Conservation (phyloP, 1,284 basidiomycete species). For the Binderoboletus segoi region DNA sequence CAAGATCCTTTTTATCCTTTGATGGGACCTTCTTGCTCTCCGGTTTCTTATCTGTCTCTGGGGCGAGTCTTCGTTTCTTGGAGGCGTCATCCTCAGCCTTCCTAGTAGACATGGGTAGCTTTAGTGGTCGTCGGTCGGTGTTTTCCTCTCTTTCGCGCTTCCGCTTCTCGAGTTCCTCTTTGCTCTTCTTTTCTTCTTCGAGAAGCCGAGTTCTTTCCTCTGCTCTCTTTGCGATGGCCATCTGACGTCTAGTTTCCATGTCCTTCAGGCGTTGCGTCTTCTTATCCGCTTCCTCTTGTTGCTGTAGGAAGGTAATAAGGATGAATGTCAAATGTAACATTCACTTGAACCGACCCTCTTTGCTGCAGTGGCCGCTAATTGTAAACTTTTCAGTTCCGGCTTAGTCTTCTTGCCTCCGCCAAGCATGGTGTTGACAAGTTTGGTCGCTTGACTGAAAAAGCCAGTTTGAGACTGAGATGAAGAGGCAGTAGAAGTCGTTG, state of each 20-base stretch:
- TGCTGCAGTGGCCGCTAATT: slow-evolving; percentile 76
- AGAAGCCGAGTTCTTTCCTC: slow-evolving; percentile 67
- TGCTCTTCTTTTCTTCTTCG: slow-evolving; percentile 71
- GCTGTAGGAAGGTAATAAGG: slow-evolving; percentile 48
- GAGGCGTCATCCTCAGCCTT: slow-evolving; percentile 69
- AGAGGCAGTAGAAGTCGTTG: slow-evolving; percentile 52
- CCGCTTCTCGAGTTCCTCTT: slow-evolving; percentile 69
- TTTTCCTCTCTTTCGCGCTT: slow-evolving; percentile 77
- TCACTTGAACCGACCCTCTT: slow-evolving; percentile 66
- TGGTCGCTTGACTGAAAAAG: slow-evolving; percentile 68
- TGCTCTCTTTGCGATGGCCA: slow-evolving; percentile 71
- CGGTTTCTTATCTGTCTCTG: slow-evolving; percentile 58
- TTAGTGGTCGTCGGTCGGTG: slow-evolving; percentile 62
- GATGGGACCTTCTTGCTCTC: slow-evolving; percentile 59
- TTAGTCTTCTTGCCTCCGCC: slow-evolving; percentile 66
- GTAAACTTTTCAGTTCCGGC: slow-evolving; percentile 79
- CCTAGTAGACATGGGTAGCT: slow-evolving; percentile 45
- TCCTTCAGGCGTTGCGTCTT: slow-evolving; percentile 75
- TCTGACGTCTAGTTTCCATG: slow-evolving; percentile 76
- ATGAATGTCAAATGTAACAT: not conserved
- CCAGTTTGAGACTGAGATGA: slow-evolving; percentile 58
- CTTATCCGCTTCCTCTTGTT: slow-evolving; percentile 84
- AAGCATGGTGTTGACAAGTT: slow-evolving; percentile 62
- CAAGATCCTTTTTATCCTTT: slow-evolving; percentile 44
- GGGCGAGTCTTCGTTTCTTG: slow-evolving; percentile 67